Percentiles rank a stretch among this genome's conserved stretches.
These are phyloP conservation scores for Ilex paraguariensis DNA, from an alignment of 305 asterid genomes.

Conservation along the genomic window DNA sequence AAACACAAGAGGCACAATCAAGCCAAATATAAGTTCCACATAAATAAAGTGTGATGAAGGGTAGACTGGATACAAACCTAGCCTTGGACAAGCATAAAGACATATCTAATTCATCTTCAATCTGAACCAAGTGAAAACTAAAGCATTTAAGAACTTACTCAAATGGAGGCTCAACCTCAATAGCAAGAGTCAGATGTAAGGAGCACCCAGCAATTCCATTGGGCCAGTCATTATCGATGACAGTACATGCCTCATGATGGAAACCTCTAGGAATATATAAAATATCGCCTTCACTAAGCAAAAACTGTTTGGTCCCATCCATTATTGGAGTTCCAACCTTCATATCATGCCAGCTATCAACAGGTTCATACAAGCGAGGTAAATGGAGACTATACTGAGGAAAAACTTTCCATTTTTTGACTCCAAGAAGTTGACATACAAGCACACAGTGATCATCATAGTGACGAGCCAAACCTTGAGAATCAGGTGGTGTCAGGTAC, in stretches of 20 bases:
- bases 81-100: no score
- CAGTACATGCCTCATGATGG: constrained; percentile 69
- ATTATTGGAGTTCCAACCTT: constrained; percentile 21
- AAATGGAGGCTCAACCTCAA: constrained; percentile 83
- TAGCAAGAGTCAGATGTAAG: constrained; percentile 73
- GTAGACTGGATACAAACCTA: no score
- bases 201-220: constrained; percentile 39
- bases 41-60: no score
- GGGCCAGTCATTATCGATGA: constrained; percentile 24
- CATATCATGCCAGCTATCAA: constrained; percentile 13
- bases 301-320: constrained; percentile 36
- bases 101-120: no score
- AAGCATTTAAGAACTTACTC: constrained; percentile 43
- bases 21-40: no score
- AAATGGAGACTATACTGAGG: constrained; percentile 34
- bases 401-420: constrained; percentile 56
- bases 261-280: constrained; percentile 78
- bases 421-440: constrained; percentile 71
- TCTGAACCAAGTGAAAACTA: no score
- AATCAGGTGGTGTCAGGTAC: constrained; percentile 71
- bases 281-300: constrained; percentile 71
- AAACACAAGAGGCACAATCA: no score
- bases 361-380: constrained; percentile 67
- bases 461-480: constrained; percentile 82
- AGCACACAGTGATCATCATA: constrained; percentile 84